Evolutionary conservation across 495 filamentous ascomycete genomes (phyloP), one percentile per base, ranked within the genome.

Genomic region (Usnea hakonensis): DNA sequence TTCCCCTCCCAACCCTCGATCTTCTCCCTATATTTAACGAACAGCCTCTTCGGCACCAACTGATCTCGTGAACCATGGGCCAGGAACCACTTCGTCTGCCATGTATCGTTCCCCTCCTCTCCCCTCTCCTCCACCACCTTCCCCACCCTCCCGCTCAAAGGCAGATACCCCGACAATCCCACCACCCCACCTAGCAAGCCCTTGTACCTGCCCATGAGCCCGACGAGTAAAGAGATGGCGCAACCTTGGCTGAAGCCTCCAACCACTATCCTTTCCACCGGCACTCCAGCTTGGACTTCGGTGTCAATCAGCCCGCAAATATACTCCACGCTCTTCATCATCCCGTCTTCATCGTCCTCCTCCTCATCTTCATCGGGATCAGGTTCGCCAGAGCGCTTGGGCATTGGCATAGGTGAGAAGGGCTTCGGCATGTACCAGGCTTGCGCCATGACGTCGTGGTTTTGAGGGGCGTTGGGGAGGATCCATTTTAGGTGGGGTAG

Each of bases 201-300:
- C 1, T 56, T 57, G 64, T 72, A 74, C 38, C 66, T 69, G 1
- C 69, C 72, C n/a, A 55, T 68, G 21, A 79, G 63, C 16, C 72
- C 75, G 0, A 68, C 66, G 13, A 78, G 59, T 32, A 77, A 55
- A 9, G 67, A 64, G 57, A 79, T 63, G 0, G 77, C 75, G 61
- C 71, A 73, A 35, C 77, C 77, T 57, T 77, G 76, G 36, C 70
- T 73, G 64, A 79, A 79, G 3, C 76, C 77, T 9, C 75, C 76
- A 10, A 79, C 58, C 3, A 78, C 65, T 23, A 79, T 74, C 14
- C 76, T 63, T 3, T 72, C 65, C 14, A 66, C 55, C 32, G 68
- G 65, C 0, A 79, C 68, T 23, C 77, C 75, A 32, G 67, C 69
- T 40, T 62, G 43, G 0, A 74, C 63, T 35, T 75, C 69, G 3